These are phyloP conservation scores for Cladobotryum mycophilum DNA, from an alignment of 2,329 filamentous ascomycete genomes.

Conservation along the genomic window DNA sequence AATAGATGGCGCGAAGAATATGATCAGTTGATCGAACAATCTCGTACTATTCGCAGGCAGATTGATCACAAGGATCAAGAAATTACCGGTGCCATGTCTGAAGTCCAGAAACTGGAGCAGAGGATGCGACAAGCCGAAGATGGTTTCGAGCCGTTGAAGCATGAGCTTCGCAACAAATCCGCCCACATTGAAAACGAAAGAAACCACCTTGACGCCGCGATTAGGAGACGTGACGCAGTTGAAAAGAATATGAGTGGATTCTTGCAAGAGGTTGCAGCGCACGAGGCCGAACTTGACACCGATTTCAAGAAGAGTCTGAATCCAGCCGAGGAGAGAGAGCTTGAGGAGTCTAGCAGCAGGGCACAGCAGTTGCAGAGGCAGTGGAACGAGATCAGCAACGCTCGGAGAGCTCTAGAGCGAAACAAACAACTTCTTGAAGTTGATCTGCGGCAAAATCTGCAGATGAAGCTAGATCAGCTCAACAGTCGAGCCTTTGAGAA, in stretches of 20 bases:
- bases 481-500: constrained; percentile 68
- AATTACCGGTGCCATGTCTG: constrained; percentile 79
- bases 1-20: constrained; percentile 69
- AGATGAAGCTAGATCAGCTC: constrained; percentile 80
- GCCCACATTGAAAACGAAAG: constrained; percentile 66
- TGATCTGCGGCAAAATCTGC: constrained; percentile 82
- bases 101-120: constrained; percentile 77
- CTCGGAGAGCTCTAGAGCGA: constrained; percentile 70
- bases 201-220: constrained; percentile 66
- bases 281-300: constrained; percentile 73
- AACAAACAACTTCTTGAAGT: constrained; percentile 79
- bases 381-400: constrained; percentile 66
- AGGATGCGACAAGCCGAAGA: constrained; percentile 70
- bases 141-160: constrained; percentile 72
- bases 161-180: constrained; percentile 71
- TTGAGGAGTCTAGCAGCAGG: constrained; percentile 62
- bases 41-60: constrained; percentile 59
- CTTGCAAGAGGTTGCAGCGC: constrained; percentile 66
- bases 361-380: constrained; percentile 71
- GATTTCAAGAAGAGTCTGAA: constrained; percentile 91
- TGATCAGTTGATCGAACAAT: constrained; percentile 59
- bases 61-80: constrained; percentile 80
- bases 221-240: constrained; percentile 58
- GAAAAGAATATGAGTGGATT: constrained; percentile 70
- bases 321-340: constrained; percentile 70